Percentiles rank a stretch among this genome's conserved stretches.
Evolutionary conservation across 2,329 filamentous ascomycete genomes (phyloP).

Genomic region (Fusarium pseudoanthophilum): DNA sequence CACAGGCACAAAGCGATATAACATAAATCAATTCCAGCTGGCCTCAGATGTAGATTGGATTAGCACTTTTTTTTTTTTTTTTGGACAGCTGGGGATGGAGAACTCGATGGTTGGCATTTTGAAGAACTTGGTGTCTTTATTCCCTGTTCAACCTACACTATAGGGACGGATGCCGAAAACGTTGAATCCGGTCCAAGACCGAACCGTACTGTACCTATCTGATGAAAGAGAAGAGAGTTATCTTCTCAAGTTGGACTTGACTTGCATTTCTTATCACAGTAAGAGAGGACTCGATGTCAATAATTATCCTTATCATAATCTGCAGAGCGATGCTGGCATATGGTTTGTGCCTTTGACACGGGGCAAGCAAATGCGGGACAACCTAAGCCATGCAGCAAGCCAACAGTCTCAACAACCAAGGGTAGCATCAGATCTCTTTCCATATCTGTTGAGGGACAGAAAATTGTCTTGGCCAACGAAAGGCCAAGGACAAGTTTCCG

Average conservation of each 20-base stretch:
- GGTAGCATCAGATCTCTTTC: not conserved
- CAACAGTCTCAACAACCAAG: not conserved
- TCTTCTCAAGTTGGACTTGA: not conserved
- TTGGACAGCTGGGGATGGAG: not conserved
- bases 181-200: not conserved
- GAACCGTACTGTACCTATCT: not conserved
- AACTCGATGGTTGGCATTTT: not conserved
- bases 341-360: not conserved
- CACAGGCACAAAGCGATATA: too few relatives aligned
- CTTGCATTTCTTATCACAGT: not conserved
- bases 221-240: not conserved
- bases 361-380: not conserved
- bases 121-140: not conserved
- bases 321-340: not conserved
- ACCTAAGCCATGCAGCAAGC: not conserved
- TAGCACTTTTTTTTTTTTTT: not conserved
- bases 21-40: rapidly evolving
- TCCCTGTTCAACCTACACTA: not conserved
- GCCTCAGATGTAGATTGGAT: not conserved
- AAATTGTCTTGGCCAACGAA: not conserved
- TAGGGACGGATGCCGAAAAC: not conserved
- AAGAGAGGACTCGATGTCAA: not conserved
- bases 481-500: not conserved
- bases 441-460: not conserved
- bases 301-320: not conserved